Conservation (phyloP, 2,329 filamentous ascomycete species). For the Purpureocillium lavendulum region DNA sequence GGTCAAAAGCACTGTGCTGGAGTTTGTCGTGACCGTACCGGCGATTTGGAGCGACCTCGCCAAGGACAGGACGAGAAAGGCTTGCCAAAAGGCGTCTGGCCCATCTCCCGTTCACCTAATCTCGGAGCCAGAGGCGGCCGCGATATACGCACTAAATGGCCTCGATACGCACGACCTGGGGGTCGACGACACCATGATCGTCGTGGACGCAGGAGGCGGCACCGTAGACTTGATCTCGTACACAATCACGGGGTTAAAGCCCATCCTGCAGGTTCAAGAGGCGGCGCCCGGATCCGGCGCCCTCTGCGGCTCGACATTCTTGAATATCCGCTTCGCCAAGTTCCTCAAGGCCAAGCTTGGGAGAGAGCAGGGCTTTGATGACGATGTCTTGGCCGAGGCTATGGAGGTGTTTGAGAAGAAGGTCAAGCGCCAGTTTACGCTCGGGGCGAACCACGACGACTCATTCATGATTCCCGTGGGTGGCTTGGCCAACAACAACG, state of each 20-base stretch:
- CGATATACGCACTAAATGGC: conserved; percentile 34
- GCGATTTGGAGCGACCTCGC: conserved; percentile 47
- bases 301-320: conserved; percentile 35
- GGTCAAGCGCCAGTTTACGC: conserved; percentile 26
- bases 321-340: conserved; percentile 35
- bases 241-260: conserved; percentile 31
- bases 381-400: conserved; percentile 28
- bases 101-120: conserved; percentile 30
- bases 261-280: conserved; percentile 35
- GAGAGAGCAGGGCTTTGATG: conserved; percentile 28
- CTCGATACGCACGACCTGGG: conserved; percentile 29
- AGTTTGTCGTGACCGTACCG: conserved; percentile 46
- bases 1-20: conserved; percentile 30
- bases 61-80: conserved; percentile 38
- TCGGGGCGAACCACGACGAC: conserved; percentile 16
- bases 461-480: conserved; percentile 29
- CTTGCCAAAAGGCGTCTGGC: conserved; percentile 25
- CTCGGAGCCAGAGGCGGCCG: conserved; percentile 42
- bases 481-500: conserved; percentile 29
- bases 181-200: conserved; percentile 35
- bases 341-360: conserved; percentile 31
- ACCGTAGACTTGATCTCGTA: conserved; percentile 45
- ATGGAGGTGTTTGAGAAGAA: conserved; percentile 33
- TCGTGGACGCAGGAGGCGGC: conserved; percentile 44
- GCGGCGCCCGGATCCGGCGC: conserved; percentile 35